Evolutionary conservation across 2,329 filamentous ascomycete genomes (phyloP).

Genomic region (Dryadomyces quercivorus): DNA sequence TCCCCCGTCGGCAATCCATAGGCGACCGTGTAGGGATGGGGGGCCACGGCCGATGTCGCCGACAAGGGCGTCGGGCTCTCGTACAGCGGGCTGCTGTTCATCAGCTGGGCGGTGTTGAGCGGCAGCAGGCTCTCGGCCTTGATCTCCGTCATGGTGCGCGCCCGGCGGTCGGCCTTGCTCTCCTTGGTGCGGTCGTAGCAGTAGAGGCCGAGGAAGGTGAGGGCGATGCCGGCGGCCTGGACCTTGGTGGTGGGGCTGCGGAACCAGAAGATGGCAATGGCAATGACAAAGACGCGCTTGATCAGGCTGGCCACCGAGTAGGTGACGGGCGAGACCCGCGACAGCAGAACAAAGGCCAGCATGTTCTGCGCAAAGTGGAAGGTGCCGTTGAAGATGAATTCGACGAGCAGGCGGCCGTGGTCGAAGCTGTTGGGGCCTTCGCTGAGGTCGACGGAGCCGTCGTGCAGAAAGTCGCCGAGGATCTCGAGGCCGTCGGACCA

Average conservation of each 20-base stretch:
- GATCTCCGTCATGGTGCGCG: constrained; percentile 48
- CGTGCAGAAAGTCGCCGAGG: constrained; percentile 63
- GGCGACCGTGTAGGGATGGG: constrained; percentile 33
- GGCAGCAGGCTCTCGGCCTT: constrained; percentile 52
- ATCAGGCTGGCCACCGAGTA: constrained; percentile 94
- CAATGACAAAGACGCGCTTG: constrained; percentile 94
- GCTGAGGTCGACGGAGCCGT: constrained; percentile 59
- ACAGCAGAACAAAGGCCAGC: constrained; percentile 82
- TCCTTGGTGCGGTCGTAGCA: constrained; percentile 90
- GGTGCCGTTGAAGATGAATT: constrained; percentile 92
- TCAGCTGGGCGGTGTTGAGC: constrained; percentile 29
- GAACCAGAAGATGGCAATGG: constrained; percentile 94
- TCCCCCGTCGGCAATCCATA: constrained; percentile 27
- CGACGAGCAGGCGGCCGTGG: constrained; percentile 61
- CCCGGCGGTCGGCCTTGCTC: constrained; percentile 75
- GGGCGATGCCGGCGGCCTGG: constrained; percentile 71
- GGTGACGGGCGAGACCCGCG: constrained; percentile 88
- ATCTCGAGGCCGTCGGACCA: constrained; percentile 77
- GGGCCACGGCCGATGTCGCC: constrained; percentile 12
- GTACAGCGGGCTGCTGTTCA: constrained; percentile 15
- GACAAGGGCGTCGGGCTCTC: constrained; percentile 20
- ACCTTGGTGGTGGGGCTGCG: constrained; percentile 73
- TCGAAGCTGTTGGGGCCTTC: constrained; percentile 55
- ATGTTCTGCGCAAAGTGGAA: constrained; percentile 97
- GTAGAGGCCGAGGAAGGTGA: constrained; percentile 89